Base-by-base conservation (phyloP, 2,329 filamentous ascomycete genomes). In the Colletotrichum agaves region DNA sequence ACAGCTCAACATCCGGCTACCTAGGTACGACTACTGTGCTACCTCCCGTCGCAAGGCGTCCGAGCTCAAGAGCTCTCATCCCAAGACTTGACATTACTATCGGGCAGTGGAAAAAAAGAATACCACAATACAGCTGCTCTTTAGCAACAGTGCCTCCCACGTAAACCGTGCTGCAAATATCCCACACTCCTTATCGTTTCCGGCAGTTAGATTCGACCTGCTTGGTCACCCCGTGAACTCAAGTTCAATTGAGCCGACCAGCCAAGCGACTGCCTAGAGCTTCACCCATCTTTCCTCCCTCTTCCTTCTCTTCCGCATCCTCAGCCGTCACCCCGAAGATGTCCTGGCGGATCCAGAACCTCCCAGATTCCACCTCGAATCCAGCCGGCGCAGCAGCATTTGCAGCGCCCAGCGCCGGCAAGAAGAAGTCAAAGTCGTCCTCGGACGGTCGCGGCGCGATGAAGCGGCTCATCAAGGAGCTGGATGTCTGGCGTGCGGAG, bases 391-490 rank as follows among this genome's bases (percentile, higher is more conserved):
- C 74, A 31, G 69, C 70, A 33, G 50, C 35, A n/a, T n/a, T n/a
- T n/a, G 53, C 23, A n/a, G 27, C 6, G 27, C 27, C 27, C 21
- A 10, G 47, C 47, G 63, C 43, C 55, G 55, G 46, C 33, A 69
- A 67, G 53, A 64, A 62, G 27, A 67, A 67, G 64, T 67, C 61
- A 31, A 64, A 66, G 35, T 73, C 77, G 37, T 78, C 80, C 49
- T 76, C 81, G 41, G 82, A 82, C 71, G 82, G 65, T 21, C 46
- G 60, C 23, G 67, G 78, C 71, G 87, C 87, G 21, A 81, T 84
- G 35, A 86, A 85, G 74, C 84, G 88, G 23, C 82, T 90, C 68
- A 76, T 89, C 69, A 86, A 85, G 73, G 88, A 90, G 76, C 79
- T 90, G 59, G 82, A 84, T 35, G 79, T 78, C 39, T 88, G 83